These are phyloP conservation scores for Marasmius oreades DNA, from an alignment of 1,284 basidiomycete species.

Conservation along the genomic window DNA sequence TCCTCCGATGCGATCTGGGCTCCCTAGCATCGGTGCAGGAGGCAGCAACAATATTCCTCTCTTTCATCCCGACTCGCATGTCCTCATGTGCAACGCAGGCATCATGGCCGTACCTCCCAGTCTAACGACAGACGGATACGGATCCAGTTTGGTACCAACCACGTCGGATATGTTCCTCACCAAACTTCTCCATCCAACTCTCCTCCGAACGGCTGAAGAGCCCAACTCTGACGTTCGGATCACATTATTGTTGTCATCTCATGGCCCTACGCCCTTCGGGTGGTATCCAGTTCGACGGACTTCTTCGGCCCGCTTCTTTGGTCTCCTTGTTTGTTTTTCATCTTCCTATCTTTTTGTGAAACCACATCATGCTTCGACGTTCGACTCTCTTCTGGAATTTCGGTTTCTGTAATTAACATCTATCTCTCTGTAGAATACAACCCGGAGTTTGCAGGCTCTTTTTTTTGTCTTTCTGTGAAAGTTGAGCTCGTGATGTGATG, in stretches of 20 bases:
- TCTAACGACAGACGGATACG: slow-evolving; percentile 18
- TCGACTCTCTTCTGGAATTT: no score
- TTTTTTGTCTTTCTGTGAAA: no score
- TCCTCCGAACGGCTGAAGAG: neutral
- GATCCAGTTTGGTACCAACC: slow-evolving; percentile 20
- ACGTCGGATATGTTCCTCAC: slow-evolving; percentile 19
- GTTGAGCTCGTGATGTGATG: no score
- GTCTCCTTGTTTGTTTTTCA: no score
- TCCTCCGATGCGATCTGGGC: slow-evolving; percentile 16
- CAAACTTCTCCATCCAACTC: slow-evolving; percentile 17
- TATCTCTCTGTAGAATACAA: no score
- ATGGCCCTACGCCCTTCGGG: neutral
- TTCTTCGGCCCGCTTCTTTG: no score
- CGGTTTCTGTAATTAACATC: no score
- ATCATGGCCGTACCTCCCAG: slow-evolving; percentile 13
- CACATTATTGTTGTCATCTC: neutral
- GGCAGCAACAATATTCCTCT: slow-evolving; percentile 13
- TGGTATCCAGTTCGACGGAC: slow-evolving; percentile 8
- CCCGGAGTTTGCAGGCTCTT: no score
- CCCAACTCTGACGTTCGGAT: neutral
- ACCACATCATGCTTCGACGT: no score
- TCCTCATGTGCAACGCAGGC: slow-evolving; percentile 12
- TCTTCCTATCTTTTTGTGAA: no score
- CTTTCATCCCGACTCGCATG: slow-evolving; percentile 8
- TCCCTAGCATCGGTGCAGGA: slow-evolving; percentile 17